These are phyloP conservation scores for Tuber borchii DNA, from an alignment of 495 filamentous ascomycete species.

Conservation along the genomic window DNA sequence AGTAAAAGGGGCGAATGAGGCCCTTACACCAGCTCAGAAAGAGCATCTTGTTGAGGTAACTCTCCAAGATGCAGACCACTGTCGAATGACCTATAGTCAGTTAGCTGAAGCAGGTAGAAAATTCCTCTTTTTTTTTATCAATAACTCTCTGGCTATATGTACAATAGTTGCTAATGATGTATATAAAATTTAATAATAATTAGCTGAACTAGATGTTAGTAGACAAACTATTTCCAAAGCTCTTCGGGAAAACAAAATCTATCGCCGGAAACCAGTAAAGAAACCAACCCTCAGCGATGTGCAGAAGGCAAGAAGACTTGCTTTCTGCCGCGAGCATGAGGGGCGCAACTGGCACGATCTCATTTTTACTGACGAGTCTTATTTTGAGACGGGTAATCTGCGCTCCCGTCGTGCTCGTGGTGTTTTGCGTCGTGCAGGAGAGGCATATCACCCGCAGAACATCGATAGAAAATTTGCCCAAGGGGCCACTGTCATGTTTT, in stretches of 20 bases:
- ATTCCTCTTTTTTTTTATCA: background rate
- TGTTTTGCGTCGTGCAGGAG: background rate
- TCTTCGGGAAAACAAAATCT: background rate
- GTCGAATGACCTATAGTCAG: constrained; percentile 17
- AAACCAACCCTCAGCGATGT: background rate
- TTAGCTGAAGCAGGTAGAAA: constrained; percentile 25
- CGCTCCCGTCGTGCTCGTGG: background rate
- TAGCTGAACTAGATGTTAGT: background rate
- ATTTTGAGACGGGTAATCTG: constrained; percentile 10
- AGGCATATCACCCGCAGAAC: background rate
- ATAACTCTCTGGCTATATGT: no score
- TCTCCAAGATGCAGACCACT: constrained; percentile 17
- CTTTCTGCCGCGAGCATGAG: no score
- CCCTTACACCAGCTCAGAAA: background rate
- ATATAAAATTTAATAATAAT: background rate
- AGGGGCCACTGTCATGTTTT: constrained; percentile 4
- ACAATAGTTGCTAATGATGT: background rate
- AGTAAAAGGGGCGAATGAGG: constrained; percentile 4
- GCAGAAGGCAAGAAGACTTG: background rate
- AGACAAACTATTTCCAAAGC: background rate
- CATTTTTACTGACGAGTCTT: background rate
- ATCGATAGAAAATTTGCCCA: background rate
- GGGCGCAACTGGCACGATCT: no score
- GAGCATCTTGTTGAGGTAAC: constrained; percentile 21
- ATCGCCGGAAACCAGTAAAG: background rate